A percentile compares a stretch with the other conserved stretches of the same genome.
phyloP scores from a whole-genome alignment of 179 eudicot genomes.

The Pouteria campechiana region DNA sequence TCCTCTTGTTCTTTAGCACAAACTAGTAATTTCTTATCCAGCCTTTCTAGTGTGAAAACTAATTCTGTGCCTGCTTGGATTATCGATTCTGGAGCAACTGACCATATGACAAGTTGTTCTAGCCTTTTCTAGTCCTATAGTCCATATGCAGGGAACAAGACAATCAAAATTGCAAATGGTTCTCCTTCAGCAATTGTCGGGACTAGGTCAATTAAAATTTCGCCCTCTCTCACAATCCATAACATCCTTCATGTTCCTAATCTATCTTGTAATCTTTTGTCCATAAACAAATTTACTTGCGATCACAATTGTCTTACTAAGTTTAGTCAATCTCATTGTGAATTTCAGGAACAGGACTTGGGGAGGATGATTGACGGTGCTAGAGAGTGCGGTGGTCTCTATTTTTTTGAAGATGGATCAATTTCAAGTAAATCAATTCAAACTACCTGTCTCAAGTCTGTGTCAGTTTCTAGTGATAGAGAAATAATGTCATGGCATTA shows the following conservation, averaged over 20 bases:
- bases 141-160: background rate
- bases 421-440: no score
- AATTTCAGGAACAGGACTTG: constrained; percentile 1
- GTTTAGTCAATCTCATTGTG: background rate
- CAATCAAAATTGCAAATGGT: background rate
- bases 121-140: background rate
- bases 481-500: no score
- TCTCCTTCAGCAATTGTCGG: constrained; percentile 1
- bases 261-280: constrained; percentile 1
- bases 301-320: constrained; percentile 4
- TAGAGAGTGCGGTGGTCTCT: no score
- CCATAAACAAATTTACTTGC: background rate
- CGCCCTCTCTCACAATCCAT: background rate
- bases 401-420: no score
- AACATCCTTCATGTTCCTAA: background rate
- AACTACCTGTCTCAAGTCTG: no score
- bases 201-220: no score
- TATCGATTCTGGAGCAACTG: background rate
- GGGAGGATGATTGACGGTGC: background rate
- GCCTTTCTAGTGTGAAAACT: background rate
- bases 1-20: background rate
- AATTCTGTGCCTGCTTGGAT: background rate
- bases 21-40: background rate
- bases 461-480: no score
- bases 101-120: constrained; percentile 1